Base-by-base conservation (phyloP, 192 early-diverging fungal species). In the Backusella australiensis region DNA sequence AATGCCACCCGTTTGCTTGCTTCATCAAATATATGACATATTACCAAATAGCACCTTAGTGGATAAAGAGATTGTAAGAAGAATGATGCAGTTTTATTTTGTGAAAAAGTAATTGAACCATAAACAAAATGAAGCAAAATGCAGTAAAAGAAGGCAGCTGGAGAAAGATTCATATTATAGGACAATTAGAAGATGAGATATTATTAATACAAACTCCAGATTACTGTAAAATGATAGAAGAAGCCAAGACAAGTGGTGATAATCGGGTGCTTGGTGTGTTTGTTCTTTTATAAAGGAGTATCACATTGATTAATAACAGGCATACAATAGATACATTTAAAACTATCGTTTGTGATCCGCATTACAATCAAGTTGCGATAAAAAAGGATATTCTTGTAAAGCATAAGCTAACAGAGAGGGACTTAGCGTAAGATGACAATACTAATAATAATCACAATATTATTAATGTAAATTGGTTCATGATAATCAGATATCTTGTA, bases 1-100 rank as follows among this genome's bases (percentile, higher is more conserved):
- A 34, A 69, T n/a, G 15, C 80, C 81, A 0, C 65, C 75, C 1
- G 73, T 83, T 1, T 87, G 86, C 39, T 78, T 87, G 73, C 17
- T 85, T 26, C 86, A 87, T 11, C 86, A 87, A 75, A 46, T 87
- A 34, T 87, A 87, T 46, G 79, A 80, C 21, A 74, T 87, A 11
- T 26, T 83, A 19, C 32, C 67, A 1, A 82, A 87, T 56, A 77
- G 83, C 39, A 85, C 86, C 3, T 42, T 77, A 0, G 84, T 87
- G 2, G 86, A 87, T 71, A 67, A 84, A 38, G 74, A 84, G 42
- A 66, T 87, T 53, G 85, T 86, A 84, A 84, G 71, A 1, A 2
- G 36, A 34, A 11, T 21, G 17, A 44, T 1, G 11, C 32, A 41
- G 8, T 39, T 7, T 39, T 39, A 11, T 39, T 39, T 39, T 38